A percentile compares a stretch with the other conserved stretches of the same genome.
phyloP scores from a whole-genome alignment of 208 protist genomes.

The Trypanosoma congolense region DNA sequence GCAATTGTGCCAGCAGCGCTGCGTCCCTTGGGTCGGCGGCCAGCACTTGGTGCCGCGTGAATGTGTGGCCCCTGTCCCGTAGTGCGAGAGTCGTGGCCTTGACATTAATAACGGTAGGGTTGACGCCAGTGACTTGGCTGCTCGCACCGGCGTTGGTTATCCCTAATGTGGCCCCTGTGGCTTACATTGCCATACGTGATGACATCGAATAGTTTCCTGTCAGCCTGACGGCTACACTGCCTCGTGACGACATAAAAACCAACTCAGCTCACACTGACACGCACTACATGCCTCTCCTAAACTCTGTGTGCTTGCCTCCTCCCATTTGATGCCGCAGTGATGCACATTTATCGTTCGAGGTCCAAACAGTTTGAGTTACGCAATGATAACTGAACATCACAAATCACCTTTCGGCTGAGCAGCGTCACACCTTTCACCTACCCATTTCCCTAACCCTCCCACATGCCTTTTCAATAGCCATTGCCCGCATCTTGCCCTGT shows the following conservation, averaged over 20 bases:
- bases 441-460: not conserved
- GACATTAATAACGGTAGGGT: no score
- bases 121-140: no score
- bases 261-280: slow-evolving; percentile 7
- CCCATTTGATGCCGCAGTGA: not conserved
- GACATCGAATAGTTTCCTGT: slow-evolving; percentile 6
- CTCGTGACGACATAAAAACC: not conserved
- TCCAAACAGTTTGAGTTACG: slow-evolving; percentile 6
- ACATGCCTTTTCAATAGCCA: not conserved
- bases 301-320: not conserved
- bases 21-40: slow-evolving; percentile 7
- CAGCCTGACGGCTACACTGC: slow-evolving; percentile 1
- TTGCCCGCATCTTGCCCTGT: slow-evolving; percentile 5
- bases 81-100: not conserved
- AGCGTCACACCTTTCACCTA: not conserved
- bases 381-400: slow-evolving; percentile 5
- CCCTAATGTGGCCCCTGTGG: not conserved
- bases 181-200: slow-evolving; percentile 1
- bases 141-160: no score
- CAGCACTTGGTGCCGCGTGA: not conserved
- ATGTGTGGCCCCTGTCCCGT: slow-evolving; percentile 3
- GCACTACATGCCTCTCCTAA: not conserved
- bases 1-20: no score
- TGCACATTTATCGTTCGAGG: slow-evolving; percentile 3
- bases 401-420: slow-evolving; percentile 9